Conservation (phyloP, 2,329 filamentous ascomycete genomes). For the Bipolaris sorokiniana region DNA sequence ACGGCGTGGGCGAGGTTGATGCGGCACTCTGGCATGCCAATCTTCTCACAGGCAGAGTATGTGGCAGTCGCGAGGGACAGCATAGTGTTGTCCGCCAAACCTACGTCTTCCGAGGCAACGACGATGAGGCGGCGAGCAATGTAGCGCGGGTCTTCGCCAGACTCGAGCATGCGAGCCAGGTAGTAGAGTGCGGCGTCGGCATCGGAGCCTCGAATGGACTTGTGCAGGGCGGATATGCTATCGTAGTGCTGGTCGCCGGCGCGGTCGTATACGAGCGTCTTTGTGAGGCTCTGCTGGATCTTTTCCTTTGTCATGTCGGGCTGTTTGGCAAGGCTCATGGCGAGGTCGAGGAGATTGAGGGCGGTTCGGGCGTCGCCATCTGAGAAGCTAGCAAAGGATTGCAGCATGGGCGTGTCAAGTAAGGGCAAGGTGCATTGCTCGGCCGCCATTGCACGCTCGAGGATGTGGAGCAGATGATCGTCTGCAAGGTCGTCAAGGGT, state of each 20-base stretch:
- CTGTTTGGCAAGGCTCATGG: slow-evolving; percentile 74
- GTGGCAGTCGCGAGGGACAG: slow-evolving; percentile 83
- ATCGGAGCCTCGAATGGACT: slow-evolving; percentile 86
- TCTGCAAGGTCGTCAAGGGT: slow-evolving; percentile 77
- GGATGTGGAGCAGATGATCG: slow-evolving; percentile 73
- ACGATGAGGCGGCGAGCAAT: slow-evolving; percentile 92
- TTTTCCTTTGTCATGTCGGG: slow-evolving; percentile 72
- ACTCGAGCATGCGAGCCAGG: slow-evolving; percentile 92
- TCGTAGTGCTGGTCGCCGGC: slow-evolving; percentile 97
- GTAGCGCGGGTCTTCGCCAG: slow-evolving; percentile 90
- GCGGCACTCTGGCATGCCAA: slow-evolving; percentile 92
- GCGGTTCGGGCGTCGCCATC: slow-evolving; percentile 94
- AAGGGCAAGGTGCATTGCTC: slow-evolving; percentile 64
- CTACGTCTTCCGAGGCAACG: slow-evolving; percentile 92
- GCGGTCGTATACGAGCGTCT: slow-evolving; percentile 92
- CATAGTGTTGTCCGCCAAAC: slow-evolving; percentile 84
- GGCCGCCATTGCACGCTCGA: slow-evolving; percentile 73
- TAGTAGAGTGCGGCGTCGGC: slow-evolving; percentile 92
- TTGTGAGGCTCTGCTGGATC: slow-evolving; percentile 83
- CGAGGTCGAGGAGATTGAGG: slow-evolving; percentile 88
- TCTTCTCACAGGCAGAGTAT: slow-evolving; percentile 87
- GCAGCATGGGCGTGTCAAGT: slow-evolving; percentile 76
- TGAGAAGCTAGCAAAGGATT: slow-evolving; percentile 82
- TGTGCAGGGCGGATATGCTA: slow-evolving; percentile 96
- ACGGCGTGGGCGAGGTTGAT: slow-evolving; percentile 90